Percentiles rank a stretch among this genome's conserved stretches.
These are phyloP conservation scores for Colletotrichum limetticola DNA, from an alignment of 2,329 filamentous ascomycete genomes.

Conservation along the genomic window DNA sequence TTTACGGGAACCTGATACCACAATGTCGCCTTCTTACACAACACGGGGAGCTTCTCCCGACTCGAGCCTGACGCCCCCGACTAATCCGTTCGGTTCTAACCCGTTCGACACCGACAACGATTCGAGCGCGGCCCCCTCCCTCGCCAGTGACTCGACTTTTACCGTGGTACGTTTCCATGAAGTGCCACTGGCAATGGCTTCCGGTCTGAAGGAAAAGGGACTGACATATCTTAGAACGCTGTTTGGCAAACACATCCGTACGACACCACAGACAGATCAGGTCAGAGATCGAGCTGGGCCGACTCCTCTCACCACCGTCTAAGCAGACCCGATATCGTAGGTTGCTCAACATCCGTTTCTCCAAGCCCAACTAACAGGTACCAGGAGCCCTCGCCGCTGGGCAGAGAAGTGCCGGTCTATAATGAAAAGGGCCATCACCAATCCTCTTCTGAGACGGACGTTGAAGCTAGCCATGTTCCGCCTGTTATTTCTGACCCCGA, in stretches of 20 bases:
- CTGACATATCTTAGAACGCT: conserved; percentile 28
- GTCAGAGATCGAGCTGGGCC: conserved; percentile 23
- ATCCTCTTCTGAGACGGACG: conserved; percentile 25
- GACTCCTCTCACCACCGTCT: conserved; percentile 28
- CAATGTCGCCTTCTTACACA: conserved; percentile 32
- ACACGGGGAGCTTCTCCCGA: conserved; percentile 13
- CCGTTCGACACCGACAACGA: conserved; percentile 37
- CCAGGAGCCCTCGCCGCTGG: conserved; percentile 34
- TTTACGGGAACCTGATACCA: background rate
- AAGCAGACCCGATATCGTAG: conserved; percentile 34
- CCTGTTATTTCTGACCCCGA: conserved; percentile 26
- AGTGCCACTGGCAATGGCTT: background rate
- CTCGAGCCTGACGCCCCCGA: conserved; percentile 26
- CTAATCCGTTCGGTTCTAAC: conserved; percentile 34
- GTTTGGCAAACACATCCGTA: background rate
- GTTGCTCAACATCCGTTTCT: background rate
- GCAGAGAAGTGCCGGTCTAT: conserved; percentile 23
- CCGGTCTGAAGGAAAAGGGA: background rate
- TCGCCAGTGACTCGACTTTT: conserved; percentile 36
- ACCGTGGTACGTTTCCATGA: conserved; percentile 28
- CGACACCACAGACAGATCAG: conserved; percentile 7
- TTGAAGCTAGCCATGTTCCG: conserved; percentile 24
- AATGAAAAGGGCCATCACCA: conserved; percentile 29
- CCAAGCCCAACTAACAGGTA: background rate
- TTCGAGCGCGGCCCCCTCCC: conserved; percentile 29